Conservation (phyloP, 192 early-diverging fungal genomes). For the Backusella circina region DNA sequence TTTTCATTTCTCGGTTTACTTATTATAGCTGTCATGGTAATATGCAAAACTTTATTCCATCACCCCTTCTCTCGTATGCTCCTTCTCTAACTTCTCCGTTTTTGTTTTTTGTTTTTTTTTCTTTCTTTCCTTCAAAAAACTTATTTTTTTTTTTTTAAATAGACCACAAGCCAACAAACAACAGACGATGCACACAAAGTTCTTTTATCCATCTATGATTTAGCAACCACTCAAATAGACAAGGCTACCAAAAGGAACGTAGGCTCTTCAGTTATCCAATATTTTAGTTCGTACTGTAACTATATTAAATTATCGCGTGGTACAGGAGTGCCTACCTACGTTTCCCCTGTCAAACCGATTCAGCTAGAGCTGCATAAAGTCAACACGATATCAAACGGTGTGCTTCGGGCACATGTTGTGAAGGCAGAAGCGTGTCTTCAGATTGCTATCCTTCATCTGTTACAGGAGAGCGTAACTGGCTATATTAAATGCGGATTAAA, state of each 20-base stretch:
- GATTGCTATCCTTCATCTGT: constrained; percentile 23
- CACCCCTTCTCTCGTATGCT: constrained; percentile 34
- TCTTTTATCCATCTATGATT: constrained; percentile 9
- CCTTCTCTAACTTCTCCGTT: constrained; percentile 36
- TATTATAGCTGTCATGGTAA: background rate
- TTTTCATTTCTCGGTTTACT: background rate
- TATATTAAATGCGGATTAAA: constrained; percentile 32
- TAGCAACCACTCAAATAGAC: constrained; percentile 28
- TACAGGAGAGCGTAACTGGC: constrained; percentile 18
- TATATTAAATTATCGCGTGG: constrained; percentile 10
- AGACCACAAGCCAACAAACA: constrained; percentile 41
- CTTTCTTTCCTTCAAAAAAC: background rate
- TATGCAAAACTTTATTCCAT: background rate
- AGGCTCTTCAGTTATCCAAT: constrained; percentile 29
- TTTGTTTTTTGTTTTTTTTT: too few relatives aligned
- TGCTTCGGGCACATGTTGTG: constrained; percentile 24
- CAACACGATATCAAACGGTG: constrained; percentile 25
- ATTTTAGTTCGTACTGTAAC: constrained; percentile 37
- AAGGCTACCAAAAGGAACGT: constrained; percentile 15
- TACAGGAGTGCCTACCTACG: constrained; percentile 20
- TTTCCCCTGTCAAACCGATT: background rate
- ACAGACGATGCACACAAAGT: constrained; percentile 25
- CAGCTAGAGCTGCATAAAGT: background rate
- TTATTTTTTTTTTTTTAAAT: background rate
- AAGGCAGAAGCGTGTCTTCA: constrained; percentile 28